Percentiles rank a stretch among this genome's conserved stretches.
Conservation (phyloP, 768 basidiomycete species). For the Phaeotremella skinneri region DNA sequence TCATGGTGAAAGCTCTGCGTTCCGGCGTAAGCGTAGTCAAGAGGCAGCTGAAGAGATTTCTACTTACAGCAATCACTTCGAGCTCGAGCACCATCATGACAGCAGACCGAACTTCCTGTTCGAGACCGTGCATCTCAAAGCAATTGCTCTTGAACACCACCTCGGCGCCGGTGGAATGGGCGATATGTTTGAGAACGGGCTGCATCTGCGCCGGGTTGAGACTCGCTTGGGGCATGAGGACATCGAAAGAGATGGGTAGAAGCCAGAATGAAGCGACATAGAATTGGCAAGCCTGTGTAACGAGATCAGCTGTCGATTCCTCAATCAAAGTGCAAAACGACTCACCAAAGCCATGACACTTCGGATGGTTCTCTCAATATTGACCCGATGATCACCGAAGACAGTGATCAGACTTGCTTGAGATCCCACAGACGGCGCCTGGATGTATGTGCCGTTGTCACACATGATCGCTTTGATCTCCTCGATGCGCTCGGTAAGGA, state of each 20-base stretch:
- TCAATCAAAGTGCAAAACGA: slow-evolving; percentile 21
- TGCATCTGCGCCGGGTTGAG: slow-evolving; percentile 80
- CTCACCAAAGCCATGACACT: slow-evolving; percentile 91
- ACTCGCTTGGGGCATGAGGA: slow-evolving; percentile 75
- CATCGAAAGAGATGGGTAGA: slow-evolving; percentile 88
- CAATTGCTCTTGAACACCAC: slow-evolving; percentile 96
- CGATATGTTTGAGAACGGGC: slow-evolving; percentile 79
- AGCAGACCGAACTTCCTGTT: slow-evolving; percentile 82
- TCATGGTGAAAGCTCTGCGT: slow-evolving; percentile 87
- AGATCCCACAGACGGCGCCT: slow-evolving; percentile 87
- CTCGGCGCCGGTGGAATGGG: slow-evolving; percentile 82
- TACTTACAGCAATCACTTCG: slow-evolving; percentile 79
- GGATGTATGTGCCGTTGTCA: slow-evolving; percentile 94
- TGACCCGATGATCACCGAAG: slow-evolving; percentile 88
- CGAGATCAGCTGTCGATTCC: background rate
- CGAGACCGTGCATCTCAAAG: slow-evolving; percentile 93
- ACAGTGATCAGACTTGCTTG: slow-evolving; percentile 90
- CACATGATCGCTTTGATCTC: slow-evolving; percentile 89
- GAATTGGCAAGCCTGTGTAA: slow-evolving; percentile 78
- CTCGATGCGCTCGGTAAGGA: slow-evolving; percentile 92
- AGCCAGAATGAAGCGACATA: slow-evolving; percentile 98
- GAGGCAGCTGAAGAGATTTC: background rate
- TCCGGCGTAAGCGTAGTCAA: background rate
- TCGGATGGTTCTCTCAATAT: slow-evolving; percentile 88
- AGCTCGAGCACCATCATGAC: slow-evolving; percentile 82